Evolutionary conservation across 768 basidiomycete species (phyloP).

Genomic region (Butyriboletus loyo): DNA sequence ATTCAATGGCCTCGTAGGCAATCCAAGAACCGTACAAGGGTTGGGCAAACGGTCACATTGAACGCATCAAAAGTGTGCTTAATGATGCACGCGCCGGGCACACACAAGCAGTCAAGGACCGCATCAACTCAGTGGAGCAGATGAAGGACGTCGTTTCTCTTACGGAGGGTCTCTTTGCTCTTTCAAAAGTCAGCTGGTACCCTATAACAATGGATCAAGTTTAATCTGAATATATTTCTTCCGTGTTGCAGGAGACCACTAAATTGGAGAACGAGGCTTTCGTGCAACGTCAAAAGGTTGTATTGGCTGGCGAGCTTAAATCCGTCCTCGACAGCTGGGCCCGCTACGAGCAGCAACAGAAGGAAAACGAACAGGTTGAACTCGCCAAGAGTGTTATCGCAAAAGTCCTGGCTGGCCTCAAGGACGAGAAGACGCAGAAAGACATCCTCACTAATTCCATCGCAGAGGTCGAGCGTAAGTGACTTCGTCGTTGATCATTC

Average conservation of each 20-base stretch:
- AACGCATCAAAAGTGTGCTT: slow-evolving; percentile 78
- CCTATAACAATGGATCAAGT: background rate
- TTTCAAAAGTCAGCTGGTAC: slow-evolving; percentile 70
- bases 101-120: slow-evolving; percentile 88
- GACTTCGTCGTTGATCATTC: background rate
- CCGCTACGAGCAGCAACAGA: slow-evolving; percentile 92
- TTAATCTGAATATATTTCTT: background rate
- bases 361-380: slow-evolving; percentile 94
- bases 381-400: slow-evolving; percentile 86
- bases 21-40: slow-evolving; percentile 85
- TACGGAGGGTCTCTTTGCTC: slow-evolving; percentile 84
- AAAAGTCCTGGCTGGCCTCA: slow-evolving; percentile 77
- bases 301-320: slow-evolving; percentile 86
- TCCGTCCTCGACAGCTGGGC: slow-evolving; percentile 97
- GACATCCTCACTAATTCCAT: slow-evolving; percentile 80
- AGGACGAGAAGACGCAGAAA: slow-evolving; percentile 86
- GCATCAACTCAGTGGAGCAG: slow-evolving; percentile 86
- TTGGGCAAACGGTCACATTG: slow-evolving; percentile 89
- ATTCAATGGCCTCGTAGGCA: slow-evolving; percentile 41
- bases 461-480: slow-evolving; percentile 91
- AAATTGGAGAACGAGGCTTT: slow-evolving; percentile 87
- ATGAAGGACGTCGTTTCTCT: slow-evolving; percentile 95
- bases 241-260: slow-evolving; percentile 73
- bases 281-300: slow-evolving; percentile 84
- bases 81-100: slow-evolving; percentile 82